These are phyloP conservation scores for Scedosporium minutisporum DNA, from an alignment of 2,329 filamentous ascomycete genomes.

Conservation along the genomic window DNA sequence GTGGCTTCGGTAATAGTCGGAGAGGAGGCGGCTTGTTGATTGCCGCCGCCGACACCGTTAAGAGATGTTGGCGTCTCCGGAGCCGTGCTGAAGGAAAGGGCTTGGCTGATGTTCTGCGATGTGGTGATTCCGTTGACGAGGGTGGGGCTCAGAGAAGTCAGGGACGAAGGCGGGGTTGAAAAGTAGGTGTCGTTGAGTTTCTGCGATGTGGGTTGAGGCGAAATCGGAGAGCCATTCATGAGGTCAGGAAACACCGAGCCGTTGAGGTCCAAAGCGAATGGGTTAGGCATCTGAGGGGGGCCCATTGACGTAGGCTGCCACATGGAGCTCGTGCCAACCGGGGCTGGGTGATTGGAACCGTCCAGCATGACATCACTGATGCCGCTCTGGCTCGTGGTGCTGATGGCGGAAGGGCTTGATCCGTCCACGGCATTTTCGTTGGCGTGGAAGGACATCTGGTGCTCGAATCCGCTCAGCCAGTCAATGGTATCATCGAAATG, in stretches of 20 bases:
- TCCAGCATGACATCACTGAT: conserved; percentile 90
- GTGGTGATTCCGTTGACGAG: conserved; percentile 53
- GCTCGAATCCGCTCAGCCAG: conserved; percentile 74
- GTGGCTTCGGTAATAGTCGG: conserved; percentile 58
- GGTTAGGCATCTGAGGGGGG: conserved; percentile 57
- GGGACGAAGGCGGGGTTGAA: conserved; percentile 64
- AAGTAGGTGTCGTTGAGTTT: conserved; percentile 67
- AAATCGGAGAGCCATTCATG: conserved; percentile 60
- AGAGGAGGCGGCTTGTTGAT: conserved; percentile 47
- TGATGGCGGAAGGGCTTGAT: conserved; percentile 92
- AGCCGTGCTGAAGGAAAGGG: conserved; percentile 53
- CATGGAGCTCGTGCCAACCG: conserved; percentile 46
- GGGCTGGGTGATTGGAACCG: conserved; percentile 56
- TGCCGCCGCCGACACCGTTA: conserved; percentile 34
- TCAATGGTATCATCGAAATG: conserved; percentile 71
- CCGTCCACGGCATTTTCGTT: conserved; percentile 81
- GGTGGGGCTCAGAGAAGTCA: conserved; percentile 65
- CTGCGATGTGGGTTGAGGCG: conserved; percentile 65
- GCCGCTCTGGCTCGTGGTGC: conserved; percentile 83
- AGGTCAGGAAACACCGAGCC: conserved; percentile 70
- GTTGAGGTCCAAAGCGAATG: conserved; percentile 67
- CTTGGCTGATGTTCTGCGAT: conserved; percentile 52
- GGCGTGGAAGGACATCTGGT: conserved; percentile 59
- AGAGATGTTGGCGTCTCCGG: conserved; percentile 67
- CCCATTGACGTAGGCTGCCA: conserved; percentile 63